Evolutionary conservation across 2,329 filamentous ascomycete genomes (phyloP).

Genomic region (Fusarium pseudonygamai): DNA sequence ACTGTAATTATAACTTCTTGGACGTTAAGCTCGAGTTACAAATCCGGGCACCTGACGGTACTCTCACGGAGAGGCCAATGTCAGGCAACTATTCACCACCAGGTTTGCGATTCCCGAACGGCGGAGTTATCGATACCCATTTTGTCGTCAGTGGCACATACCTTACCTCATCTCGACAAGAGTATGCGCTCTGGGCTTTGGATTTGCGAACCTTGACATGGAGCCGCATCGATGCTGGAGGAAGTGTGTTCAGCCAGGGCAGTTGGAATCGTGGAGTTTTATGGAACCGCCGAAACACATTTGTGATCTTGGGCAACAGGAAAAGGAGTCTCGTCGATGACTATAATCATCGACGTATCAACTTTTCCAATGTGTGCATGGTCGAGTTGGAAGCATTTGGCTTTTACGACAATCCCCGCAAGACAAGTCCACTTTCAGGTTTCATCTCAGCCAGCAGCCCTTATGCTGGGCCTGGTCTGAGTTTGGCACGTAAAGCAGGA

Average conservation of each 20-base stretch:
- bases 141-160: conserved; percentile 99
- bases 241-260: conserved; percentile 92
- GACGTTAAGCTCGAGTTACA: conserved; percentile 97
- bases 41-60: conserved; percentile 84
- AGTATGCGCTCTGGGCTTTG: conserved; percentile 96
- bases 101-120: conserved; percentile 93
- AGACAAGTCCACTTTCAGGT: conserved; percentile 78
- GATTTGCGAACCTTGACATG: conserved; percentile 89
- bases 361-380: conserved; percentile 96
- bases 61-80: conserved; percentile 88
- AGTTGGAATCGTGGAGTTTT: conserved; percentile 97
- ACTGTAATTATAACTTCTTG: conserved; percentile 98
- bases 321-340: conserved; percentile 95
- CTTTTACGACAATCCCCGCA: conserved; percentile 93
- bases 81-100: conserved; percentile 86
- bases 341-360: conserved; percentile 97
- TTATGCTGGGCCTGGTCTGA: conserved; percentile 66
- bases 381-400: conserved; percentile 98
- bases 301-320: conserved; percentile 93
- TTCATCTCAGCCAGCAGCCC: conserved; percentile 86
- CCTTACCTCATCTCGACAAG: conserved; percentile 95
- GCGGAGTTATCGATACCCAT: conserved; percentile 92
- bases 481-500: conserved; percentile 66
- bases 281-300: conserved; percentile 93
- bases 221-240: conserved; percentile 95